Base-by-base conservation (phyloP, 2,329 filamentous ascomycete species). In the Colletotrichum zoysiae region DNA sequence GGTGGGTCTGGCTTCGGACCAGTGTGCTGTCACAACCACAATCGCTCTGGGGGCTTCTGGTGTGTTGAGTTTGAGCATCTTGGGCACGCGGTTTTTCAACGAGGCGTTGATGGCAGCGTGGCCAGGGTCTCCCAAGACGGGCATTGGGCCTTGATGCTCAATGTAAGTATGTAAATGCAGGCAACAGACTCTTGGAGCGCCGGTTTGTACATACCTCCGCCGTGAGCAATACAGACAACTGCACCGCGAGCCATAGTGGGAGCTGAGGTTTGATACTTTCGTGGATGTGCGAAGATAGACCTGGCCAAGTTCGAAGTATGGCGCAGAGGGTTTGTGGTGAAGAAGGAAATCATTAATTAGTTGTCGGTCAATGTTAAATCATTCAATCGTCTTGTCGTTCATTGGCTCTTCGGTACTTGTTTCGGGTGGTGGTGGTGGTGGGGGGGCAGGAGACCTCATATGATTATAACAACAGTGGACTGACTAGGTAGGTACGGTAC, bases 1-100 rank as follows among this genome's bases (percentile, higher is more conserved):
- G 53, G 83, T 85, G 1, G 88, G 88, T 11, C 78, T 78, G 18
- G 74, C 58, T 3, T 85, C 85, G 2, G 83, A 84, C 88, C 88
- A 90, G 79, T 90, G 88, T 5, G 88, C 88, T 0, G 88, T 90
- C 18, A 90, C 83, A 42, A 90, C 79, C 12, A 89, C 80, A 57
- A 90, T 88, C 33, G 86, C 88, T 12, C 81, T 81, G 0, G 84
- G 86, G 16, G 85, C 82, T 1, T 85, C 80, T 1, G 85, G 77
- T 0, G 87, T 88, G 50, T 84, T 83, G 2, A 91, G 83, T 74
- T 84, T 83, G 58, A 91, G 84, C 62, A 91, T 83, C 76, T 85
- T 80, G 61, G 89, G 89, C 8, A 90, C 85, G 12, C 84, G 83
- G 5, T 82, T 85, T 67, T 83, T 83, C 71, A 91, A 82, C 0